Percentiles rank a stretch among this genome's conserved stretches.
Evolutionary conservation across 352 stramenopile species (phyloP).

Genomic region (Hyphochytrium catenoides): DNA sequence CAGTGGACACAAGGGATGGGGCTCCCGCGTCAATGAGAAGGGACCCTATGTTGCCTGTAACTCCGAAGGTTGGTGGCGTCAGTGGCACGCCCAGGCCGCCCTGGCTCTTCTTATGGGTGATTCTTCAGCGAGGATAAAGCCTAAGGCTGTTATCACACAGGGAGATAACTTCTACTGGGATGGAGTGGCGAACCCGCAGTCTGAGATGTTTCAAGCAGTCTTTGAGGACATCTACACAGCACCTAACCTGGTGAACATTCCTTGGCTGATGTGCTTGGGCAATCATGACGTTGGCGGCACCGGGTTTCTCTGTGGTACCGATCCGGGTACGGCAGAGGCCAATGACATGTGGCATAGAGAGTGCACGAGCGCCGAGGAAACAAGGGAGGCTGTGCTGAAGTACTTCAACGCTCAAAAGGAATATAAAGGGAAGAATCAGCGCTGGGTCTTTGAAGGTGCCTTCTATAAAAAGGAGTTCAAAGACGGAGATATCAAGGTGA

Average conservation of each 20-base stretch:
- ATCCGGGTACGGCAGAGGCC: no score
- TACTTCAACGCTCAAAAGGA: constrained; percentile 30
- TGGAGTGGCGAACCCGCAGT: no score
- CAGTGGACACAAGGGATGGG: no score
- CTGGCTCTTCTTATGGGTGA: constrained; percentile 26
- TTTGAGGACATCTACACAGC: constrained; percentile 37
- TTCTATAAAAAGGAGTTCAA: no score
- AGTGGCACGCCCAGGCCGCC: constrained; percentile 34
- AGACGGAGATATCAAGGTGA: no score
- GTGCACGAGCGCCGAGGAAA: constrained; percentile 22
- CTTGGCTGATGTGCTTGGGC: constrained; percentile 37
- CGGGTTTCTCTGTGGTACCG: constrained; percentile 46
- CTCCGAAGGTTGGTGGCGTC: no score
- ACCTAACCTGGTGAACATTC: constrained; percentile 18
- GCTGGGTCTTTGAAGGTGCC: no score
- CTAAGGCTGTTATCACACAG: constrained; percentile 24
- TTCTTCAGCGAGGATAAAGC: constrained; percentile 26
- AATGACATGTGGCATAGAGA: constrained; percentile 30
- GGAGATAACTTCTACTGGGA: constrained; percentile 24
- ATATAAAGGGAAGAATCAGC: no score
- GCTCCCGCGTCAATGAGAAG: no score
- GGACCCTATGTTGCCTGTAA: no score
- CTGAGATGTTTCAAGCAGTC: no score
- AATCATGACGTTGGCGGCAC: constrained; percentile 41
- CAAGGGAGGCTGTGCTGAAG: no score